Conservation (phyloP, 495 filamentous ascomycete genomes). For the Penicillium pancosmium region DNA sequence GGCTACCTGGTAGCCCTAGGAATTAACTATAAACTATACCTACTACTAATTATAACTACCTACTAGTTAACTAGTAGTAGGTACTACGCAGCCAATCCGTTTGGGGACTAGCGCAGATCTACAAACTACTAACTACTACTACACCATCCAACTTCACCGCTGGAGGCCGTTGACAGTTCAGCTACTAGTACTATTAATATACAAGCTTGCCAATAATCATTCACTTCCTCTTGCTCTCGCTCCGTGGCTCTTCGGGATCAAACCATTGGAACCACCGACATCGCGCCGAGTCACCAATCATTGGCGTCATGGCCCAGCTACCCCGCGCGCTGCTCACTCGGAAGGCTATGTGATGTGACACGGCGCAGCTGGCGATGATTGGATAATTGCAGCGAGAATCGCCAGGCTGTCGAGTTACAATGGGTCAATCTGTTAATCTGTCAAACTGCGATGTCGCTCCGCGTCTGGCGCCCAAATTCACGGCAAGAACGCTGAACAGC, state of each 20-base stretch:
- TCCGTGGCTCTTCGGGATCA: too few species aligned
- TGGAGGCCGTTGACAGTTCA: not conserved
- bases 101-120: too few species aligned
- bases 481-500: not conserved
- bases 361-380: slow-evolving; percentile 2
- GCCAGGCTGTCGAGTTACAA: not conserved
- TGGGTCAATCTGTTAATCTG: not conserved
- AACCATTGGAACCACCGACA: slow-evolving; percentile 3
- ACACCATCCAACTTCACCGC: too few species aligned
- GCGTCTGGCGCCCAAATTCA: slow-evolving; percentile 19
- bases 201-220: too few species aligned
- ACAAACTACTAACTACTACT: too few species aligned
- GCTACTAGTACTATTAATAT: not conserved
- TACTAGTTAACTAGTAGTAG: not conserved
- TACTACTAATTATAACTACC: too few species aligned
- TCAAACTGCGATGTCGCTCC: slow-evolving; percentile 13
- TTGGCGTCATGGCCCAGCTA: not conserved
- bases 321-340: slow-evolving; percentile 1
- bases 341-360: not conserved
- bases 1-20: too few species aligned
- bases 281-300: slow-evolving; percentile 6
- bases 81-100: too few species aligned
- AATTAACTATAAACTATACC: too few species aligned
- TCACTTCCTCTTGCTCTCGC: too few species aligned
- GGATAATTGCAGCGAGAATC: not conserved